Base-by-base conservation (phyloP, 257 asterid species). In the Lavandula angustifolia region DNA sequence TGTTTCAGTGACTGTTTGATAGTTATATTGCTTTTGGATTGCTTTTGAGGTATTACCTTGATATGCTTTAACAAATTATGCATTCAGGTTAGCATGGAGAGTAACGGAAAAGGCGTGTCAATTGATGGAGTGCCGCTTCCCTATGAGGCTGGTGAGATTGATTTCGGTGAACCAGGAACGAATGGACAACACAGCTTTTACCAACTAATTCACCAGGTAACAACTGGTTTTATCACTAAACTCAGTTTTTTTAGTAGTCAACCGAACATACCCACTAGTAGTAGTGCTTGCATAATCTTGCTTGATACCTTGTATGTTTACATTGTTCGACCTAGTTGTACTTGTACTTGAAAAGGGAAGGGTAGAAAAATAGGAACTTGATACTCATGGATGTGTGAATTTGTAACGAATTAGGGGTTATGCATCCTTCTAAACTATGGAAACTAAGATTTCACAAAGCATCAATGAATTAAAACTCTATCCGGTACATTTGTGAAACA, bases 121-220 rank as follows among this genome's bases (percentile, higher is more conserved):
- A 86, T 94, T 67, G 96, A 94, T 75, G 99, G 99, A 34, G 83
- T 78, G 53, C 96, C 92, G 56, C 99, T 94, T 75, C 97, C 97
- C 31, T 86, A 73, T 67, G 95, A 87, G 81, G 54, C 92, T 18
- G 99, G 99, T 79, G 99, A 94, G 79, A 94, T 94, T 79, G 99
- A 94, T 84, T 94, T 94, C 77, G 99, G 99, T 13, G 99, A 94
- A 81, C 99, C 99, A 43, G 99, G 99, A 74, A 94, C 97, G 63
- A 94, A 94, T 67, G 99, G 99, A 14, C 97, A 94, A 70, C 99
- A 94, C 84, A 94, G 99, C 84, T 94, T 94, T 82, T 94, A 94
- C 85, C 99, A 94, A 75, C 80, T 94, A 81, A 94, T 94, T 87
- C 99, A 94, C 82, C 99, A 94, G 97, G 99, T 89, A 79, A 55